Percentiles rank a stretch among this genome's conserved stretches.
These are phyloP conservation scores for Camellia oleifera DNA, from an alignment of 179 eudicot genomes.

Conservation along the genomic window DNA sequence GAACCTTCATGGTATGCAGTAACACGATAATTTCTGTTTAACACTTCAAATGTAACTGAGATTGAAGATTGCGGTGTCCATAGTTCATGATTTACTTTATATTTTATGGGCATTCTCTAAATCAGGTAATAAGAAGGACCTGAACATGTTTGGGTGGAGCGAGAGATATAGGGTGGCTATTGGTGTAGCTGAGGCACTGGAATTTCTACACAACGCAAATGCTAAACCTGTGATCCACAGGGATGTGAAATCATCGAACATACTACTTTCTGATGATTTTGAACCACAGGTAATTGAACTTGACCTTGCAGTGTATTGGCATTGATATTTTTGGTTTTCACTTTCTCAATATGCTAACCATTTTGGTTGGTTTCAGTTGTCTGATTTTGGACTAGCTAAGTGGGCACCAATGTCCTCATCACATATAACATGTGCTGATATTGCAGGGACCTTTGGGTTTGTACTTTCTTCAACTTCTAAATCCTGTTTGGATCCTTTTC, in stretches of 20 bases:
- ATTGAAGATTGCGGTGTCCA: neutral
- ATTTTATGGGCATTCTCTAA: neutral
- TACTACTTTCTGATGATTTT: slow-evolving; percentile 73
- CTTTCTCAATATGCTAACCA: neutral
- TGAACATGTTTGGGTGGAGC: slow-evolving; percentile 52
- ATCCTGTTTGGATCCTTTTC: neutral
- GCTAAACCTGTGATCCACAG: slow-evolving; percentile 66
- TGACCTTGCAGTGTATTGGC: neutral
- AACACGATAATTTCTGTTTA: slow-evolving; percentile 8
- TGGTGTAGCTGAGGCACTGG: slow-evolving; percentile 83
- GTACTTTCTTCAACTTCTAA: slow-evolving; percentile 18
- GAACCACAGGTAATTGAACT: slow-evolving; percentile 67
- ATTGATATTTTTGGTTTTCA: neutral
- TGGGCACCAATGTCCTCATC: slow-evolving; percentile 53
- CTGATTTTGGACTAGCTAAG: slow-evolving; percentile 89
- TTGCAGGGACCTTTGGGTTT: slow-evolving; percentile 94
- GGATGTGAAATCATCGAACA: slow-evolving; percentile 91
- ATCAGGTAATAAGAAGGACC: slow-evolving; percentile 53
- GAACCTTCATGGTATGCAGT: slow-evolving; percentile 67
- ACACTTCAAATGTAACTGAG: neutral
- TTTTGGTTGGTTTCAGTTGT: slow-evolving; percentile 46
- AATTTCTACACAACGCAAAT: slow-evolving; percentile 51
- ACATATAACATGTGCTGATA: slow-evolving; percentile 59
- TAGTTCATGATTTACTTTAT: neutral
- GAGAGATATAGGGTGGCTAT: slow-evolving; percentile 87